phyloP scores from a whole-genome alignment of 2,329 filamentous ascomycete species.

The Davidsoniella neocaledoniae region DNA sequence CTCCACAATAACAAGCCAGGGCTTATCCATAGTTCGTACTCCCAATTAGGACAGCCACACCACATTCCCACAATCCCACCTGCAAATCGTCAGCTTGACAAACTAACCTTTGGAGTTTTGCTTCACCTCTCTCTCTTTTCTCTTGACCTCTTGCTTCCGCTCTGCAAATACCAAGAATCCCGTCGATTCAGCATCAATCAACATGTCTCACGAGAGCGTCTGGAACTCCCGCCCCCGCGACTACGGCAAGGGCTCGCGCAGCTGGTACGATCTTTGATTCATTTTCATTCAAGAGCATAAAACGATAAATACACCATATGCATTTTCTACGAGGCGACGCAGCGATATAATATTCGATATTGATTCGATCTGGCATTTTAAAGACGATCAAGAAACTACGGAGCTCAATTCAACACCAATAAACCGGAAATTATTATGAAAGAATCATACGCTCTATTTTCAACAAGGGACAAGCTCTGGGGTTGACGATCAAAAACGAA shows the following conservation, averaged over 20 bases:
- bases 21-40: conserved; percentile 11
- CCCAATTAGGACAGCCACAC: conserved; percentile 10
- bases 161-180: conserved; percentile 12
- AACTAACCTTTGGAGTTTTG: conserved; percentile 5
- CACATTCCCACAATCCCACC: conserved; percentile 3
- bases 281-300: background rate
- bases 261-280: conserved; percentile 51
- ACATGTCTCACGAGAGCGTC: conserved; percentile 73
- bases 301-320: background rate
- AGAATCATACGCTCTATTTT: too few species aligned
- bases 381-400: background rate
- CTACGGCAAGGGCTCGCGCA: conserved; percentile 92
- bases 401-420: too few species aligned
- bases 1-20: conserved; percentile 11
- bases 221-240: conserved; percentile 97
- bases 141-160: conserved; percentile 7
- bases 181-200: conserved; percentile 23
- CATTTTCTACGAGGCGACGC: too few species aligned
- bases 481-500: too few species aligned
- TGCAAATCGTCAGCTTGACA: conserved; percentile 8
- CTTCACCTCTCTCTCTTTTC: conserved; percentile 13
- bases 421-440: too few species aligned
- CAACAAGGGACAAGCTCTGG: too few species aligned
- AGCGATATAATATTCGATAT: background rate
- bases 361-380: background rate